Percentiles rank a stretch among this genome's conserved stretches.
phyloP scores from a whole-genome alignment of 176 grass and related monocot species.

The Puya raimondii region DNA sequence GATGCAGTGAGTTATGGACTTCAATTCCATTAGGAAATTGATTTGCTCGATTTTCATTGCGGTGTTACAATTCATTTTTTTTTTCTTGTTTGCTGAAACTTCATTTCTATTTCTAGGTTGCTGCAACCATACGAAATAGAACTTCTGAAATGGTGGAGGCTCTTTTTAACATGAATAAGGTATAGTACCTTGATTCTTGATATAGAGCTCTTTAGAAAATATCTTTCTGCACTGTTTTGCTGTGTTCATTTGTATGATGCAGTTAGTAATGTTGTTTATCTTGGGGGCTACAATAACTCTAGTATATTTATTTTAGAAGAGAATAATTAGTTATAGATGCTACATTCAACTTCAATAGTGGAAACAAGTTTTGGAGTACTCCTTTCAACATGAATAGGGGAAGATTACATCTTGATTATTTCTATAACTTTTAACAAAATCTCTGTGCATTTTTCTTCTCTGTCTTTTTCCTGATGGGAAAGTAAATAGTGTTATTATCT shows the following conservation, averaged over 20 bases:
- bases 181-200: conserved; percentile 30
- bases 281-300: no score
- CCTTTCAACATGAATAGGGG: no score
- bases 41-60: background rate
- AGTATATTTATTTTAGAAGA: no score
- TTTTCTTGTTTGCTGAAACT: background rate
- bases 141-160: conserved; percentile 87
- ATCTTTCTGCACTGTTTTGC: no score
- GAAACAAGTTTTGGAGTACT: no score
- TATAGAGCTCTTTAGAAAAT: background rate
- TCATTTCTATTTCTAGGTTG: conserved; percentile 52
- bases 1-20: background rate
- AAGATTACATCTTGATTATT: background rate
- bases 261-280: no score
- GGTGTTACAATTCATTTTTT: background rate
- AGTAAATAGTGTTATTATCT: no score
- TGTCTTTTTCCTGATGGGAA: no score
- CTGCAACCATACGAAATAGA: conserved; percentile 60
- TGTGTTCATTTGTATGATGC: no score
- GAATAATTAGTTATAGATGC: no score
- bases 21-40: background rate
- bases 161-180: conserved; percentile 95
- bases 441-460: background rate
- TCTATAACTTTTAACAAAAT: background rate
- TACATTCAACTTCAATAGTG: no score